Conservation (phyloP, 2,329 filamentous ascomycete species). For the Diaporthe longicolla region DNA sequence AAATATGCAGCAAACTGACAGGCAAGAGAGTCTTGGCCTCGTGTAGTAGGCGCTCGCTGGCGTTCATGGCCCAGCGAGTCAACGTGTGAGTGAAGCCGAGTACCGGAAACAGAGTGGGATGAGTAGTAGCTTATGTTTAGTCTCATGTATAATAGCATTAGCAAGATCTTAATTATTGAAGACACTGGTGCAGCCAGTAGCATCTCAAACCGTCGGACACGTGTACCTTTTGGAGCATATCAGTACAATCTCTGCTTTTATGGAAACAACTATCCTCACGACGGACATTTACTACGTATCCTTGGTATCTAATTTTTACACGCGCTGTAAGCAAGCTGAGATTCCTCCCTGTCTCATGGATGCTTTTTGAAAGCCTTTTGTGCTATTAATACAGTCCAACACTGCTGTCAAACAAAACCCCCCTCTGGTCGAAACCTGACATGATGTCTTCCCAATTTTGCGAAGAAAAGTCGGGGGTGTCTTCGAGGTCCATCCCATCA, state of each 20-base stretch:
- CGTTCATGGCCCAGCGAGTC: neutral
- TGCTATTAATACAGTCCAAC: neutral
- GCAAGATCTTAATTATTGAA: neutral
- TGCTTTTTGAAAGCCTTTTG: neutral
- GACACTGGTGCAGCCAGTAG: neutral
- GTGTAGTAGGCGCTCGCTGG: neutral
- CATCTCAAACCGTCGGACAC: neutral
- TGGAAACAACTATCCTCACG: neutral
- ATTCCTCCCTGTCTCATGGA: too few species aligned
- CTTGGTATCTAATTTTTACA: too few species aligned
- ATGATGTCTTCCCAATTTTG: neutral
- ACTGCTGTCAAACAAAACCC: neutral
- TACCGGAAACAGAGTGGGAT: neutral
- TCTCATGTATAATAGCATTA: neutral
- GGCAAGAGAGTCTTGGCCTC: neutral
- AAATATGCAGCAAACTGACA: constrained; percentile 46
- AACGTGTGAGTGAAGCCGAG: neutral
- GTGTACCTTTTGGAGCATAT: neutral
- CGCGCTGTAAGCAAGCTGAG: too few species aligned
- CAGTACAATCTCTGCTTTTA: neutral
- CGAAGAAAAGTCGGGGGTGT: neutral
- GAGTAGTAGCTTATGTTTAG: neutral
- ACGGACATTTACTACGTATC: too few species aligned
- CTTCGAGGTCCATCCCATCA: neutral
- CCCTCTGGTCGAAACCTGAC: neutral